These are phyloP conservation scores for Bothriochloa decipiens DNA, from an alignment of 176 grass and related monocot species.

Conservation along the genomic window DNA sequence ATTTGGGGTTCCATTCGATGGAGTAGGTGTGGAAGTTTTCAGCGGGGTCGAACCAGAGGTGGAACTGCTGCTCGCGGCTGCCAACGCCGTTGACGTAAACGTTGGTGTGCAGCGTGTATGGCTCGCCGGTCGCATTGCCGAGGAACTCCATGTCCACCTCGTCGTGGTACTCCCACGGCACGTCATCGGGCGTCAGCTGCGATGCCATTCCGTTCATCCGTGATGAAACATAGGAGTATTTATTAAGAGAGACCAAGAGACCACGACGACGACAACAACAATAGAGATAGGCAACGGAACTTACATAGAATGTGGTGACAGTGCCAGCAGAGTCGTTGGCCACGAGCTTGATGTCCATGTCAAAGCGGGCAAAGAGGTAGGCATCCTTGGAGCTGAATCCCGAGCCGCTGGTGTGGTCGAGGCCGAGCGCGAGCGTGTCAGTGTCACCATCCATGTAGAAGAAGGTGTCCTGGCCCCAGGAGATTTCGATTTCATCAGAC, in stretches of 20 bases:
- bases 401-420: slow-evolving; percentile 53
- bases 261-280: neutral
- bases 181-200: slow-evolving; percentile 49
- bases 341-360: slow-evolving; percentile 70
- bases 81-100: slow-evolving; percentile 60
- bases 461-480: slow-evolving; percentile 48
- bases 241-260: too few relatives aligned
- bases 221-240: neutral
- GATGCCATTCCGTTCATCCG: neutral
- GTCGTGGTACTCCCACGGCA: slow-evolving; percentile 58
- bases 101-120: slow-evolving; percentile 77
- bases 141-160: slow-evolving; percentile 89
- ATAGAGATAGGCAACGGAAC: neutral
- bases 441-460: slow-evolving; percentile 24
- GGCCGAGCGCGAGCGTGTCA: slow-evolving; percentile 38
- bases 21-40: slow-evolving; percentile 76
- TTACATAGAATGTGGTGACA: slow-evolving; percentile 73
- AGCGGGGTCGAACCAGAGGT: slow-evolving; percentile 81
- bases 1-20: slow-evolving; percentile 72
- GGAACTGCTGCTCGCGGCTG: slow-evolving; percentile 61
- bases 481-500: slow-evolving; percentile 19
- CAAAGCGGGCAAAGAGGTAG: slow-evolving; percentile 63
- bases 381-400: slow-evolving; percentile 59
- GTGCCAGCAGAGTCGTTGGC: slow-evolving; percentile 71
- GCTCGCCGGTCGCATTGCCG: slow-evolving; percentile 64